Base-by-base conservation (phyloP, 208 protist species). In the Acanthamoeba triangularis region DNA sequence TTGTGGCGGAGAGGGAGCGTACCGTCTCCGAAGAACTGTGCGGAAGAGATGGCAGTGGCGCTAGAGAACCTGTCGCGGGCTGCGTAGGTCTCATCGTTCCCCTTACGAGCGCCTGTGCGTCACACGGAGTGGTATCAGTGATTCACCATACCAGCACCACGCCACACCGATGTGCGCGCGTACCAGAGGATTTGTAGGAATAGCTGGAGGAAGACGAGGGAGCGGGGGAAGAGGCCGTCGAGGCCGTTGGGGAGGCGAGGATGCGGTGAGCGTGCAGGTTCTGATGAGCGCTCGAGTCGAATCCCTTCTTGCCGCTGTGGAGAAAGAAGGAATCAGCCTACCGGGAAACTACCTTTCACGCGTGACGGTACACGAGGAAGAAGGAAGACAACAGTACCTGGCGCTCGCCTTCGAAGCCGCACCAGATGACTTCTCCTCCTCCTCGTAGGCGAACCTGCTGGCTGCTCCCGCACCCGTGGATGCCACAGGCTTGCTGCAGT, bases 11-110 rank as follows among this genome's bases (percentile, higher is more conserved):
- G n/a, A 6, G 13, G 30, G 30, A 11, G 8, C 11, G 37, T 87
- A 67, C 63, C 85, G 3, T 92, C 85, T 18, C 85, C 85, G 74
- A 92, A 92, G 85, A 92, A 92, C 85, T 92, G 85, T 47, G 85
- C 54, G 10, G 85, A 92, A 3, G 59, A 76, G 59, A 92, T 92
- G 59, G 85, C 65, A 16, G 54, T 92, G 41, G 85, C 85, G 85
- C 44, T 92, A 33, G 59, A 76, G 85, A 92, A 92, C 63, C 85
- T 37, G 61, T 92, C 85, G 18, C 85, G 54, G 35, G 85, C 85
- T 3, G 20, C 54, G 35, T 67, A 76, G 4, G 23, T 37, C 85
- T 92, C 85, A 5, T 92, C 59, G 72, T 80, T 80, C 35, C 28
- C 20, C 72, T 80, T 80, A 47, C 72, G 72, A 49, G 41, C 69